Conservation (phyloP, 148 eudicot genomes). For the Talinum fruticosum region DNA sequence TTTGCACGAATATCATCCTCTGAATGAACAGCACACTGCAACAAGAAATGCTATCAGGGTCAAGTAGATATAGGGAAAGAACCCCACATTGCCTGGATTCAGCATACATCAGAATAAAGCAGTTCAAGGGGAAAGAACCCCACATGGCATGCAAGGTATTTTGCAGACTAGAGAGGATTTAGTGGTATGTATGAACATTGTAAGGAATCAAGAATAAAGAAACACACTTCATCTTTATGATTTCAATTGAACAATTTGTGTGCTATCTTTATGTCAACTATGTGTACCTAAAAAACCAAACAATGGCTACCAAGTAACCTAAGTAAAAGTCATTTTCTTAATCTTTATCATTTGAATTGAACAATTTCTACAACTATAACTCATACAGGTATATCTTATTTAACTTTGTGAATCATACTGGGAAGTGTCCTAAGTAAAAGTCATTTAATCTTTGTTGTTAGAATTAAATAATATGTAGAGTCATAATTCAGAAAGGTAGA, state of each 20-base stretch:
- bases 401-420: not conserved
- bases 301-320: not conserved
- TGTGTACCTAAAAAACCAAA: not conserved
- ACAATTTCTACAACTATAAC: not conserved
- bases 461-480: not conserved
- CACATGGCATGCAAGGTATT: not conserved
- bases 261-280: no score
- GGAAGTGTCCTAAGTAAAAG: no score
- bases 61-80: slow-evolving; percentile 6
- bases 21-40: slow-evolving; percentile 86
- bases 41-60: slow-evolving; percentile 28
- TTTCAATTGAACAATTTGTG: no score
- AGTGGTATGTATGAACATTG: not conserved
- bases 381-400: not conserved
- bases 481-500: not conserved
- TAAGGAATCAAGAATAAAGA: not conserved
- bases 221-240: no score
- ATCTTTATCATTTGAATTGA: not conserved
- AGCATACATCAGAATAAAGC: not conserved
- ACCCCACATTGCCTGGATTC: not conserved
- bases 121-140: not conserved
- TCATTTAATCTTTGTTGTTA: not conserved
- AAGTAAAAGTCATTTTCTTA: not conserved
- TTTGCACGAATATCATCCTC: slow-evolving; percentile 85
- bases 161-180: not conserved